Evolutionary conservation across 352 stramenopile species (phyloP).

Genomic region (Phytophthora boehmeriae): DNA sequence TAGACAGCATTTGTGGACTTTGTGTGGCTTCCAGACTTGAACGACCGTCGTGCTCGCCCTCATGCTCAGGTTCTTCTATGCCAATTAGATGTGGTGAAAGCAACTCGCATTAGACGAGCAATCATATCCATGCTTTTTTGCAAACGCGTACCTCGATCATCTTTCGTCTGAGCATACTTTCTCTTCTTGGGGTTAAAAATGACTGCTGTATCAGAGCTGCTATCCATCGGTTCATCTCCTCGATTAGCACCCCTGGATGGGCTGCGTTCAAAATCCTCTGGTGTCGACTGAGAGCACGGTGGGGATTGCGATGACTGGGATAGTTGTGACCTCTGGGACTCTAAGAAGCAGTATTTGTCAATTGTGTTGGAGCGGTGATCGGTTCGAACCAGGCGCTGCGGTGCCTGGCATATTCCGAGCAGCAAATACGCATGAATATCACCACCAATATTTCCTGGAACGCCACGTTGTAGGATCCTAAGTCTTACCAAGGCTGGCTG

Average conservation of each 20-base stretch:
- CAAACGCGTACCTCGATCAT: slow-evolving; percentile 24
- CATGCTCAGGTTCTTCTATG: slow-evolving; percentile 30
- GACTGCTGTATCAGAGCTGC: slow-evolving; percentile 3
- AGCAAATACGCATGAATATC: background rate
- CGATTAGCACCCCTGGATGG: slow-evolving; percentile 10
- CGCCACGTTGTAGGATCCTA: too few species aligned
- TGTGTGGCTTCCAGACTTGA: slow-evolving; percentile 57
- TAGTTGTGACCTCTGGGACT: slow-evolving; percentile 70
- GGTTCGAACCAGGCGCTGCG: slow-evolving; percentile 81
- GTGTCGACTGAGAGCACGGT: slow-evolving; percentile 15
- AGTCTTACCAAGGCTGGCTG: slow-evolving; percentile 57
- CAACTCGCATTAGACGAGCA: background rate
- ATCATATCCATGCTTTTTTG: background rate
- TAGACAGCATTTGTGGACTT: slow-evolving; percentile 71
- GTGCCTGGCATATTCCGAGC: slow-evolving; percentile 45
- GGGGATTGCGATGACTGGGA: slow-evolving; percentile 39
- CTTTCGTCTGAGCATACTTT: slow-evolving; percentile 34
- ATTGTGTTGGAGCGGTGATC: slow-evolving; percentile 88
- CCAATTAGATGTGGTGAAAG: slow-evolving; percentile 1
- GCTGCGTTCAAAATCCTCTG: slow-evolving; percentile 18
- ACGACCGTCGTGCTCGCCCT: slow-evolving; percentile 34
- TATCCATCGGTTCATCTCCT: slow-evolving; percentile 4
- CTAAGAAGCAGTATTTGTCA: slow-evolving; percentile 84
- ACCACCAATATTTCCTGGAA: too few species aligned
- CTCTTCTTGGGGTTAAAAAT: slow-evolving; percentile 29